phyloP scores from a whole-genome alignment of 2,329 filamentous ascomycete genomes.

The Fusarium xyrophilum region DNA sequence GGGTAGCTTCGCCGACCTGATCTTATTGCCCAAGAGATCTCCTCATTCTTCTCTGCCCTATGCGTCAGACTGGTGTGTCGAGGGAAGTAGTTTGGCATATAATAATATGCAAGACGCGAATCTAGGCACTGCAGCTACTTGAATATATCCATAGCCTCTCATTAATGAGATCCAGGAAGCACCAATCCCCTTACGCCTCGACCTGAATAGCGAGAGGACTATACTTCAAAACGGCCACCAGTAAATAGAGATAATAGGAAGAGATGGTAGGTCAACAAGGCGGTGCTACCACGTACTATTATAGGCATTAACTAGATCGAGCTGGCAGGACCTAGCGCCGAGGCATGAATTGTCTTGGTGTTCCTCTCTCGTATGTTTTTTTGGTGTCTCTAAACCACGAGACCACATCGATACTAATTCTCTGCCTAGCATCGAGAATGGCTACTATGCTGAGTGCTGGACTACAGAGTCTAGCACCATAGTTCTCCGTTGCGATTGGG shows the following conservation, averaged over 20 bases:
- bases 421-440: too few relatives aligned
- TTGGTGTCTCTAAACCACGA: background rate
- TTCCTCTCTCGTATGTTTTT: background rate
- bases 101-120: background rate
- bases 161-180: background rate
- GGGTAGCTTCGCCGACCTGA: background rate
- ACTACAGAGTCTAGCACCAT: accelerated
- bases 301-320: background rate
- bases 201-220: too few relatives aligned
- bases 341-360: background rate
- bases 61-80: background rate
- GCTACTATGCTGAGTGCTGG: too few relatives aligned
- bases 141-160: background rate
- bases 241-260: background rate
- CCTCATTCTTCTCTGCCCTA: accelerated
- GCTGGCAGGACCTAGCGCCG: background rate
- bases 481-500: accelerated
- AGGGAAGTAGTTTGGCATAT: background rate
- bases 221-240: background rate
- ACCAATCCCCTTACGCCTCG: background rate
- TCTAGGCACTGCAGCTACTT: background rate
- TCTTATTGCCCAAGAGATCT: background rate
- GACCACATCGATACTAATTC: too few relatives aligned
- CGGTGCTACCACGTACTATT: background rate
- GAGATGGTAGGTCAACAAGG: background rate